Percentiles rank a stretch among this genome's conserved stretches.
Conservation (phyloP, 2,329 filamentous ascomycete species). For the Alternaria alternata region DNA sequence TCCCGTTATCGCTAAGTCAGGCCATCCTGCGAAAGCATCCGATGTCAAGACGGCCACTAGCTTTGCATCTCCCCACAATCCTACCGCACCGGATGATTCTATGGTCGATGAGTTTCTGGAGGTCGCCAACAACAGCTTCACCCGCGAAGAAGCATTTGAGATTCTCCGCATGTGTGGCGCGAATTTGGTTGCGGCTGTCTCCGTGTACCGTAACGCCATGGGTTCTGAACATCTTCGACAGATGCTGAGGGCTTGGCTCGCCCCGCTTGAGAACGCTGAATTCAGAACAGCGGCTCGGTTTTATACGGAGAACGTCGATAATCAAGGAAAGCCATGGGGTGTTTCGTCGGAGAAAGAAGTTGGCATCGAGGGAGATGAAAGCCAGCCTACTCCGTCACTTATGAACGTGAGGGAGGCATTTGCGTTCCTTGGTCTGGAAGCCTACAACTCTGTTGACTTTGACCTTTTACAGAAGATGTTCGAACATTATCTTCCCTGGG, state of each 20-base stretch:
- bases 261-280: not conserved
- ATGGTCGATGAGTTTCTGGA: not conserved
- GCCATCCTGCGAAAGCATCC: not conserved
- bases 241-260: constrained; percentile 1
- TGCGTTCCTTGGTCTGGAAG: not conserved
- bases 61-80: not conserved
- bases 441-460: not conserved
- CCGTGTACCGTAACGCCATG: constrained; percentile 1
- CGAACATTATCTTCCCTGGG: not conserved
- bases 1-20: not conserved
- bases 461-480: not conserved
- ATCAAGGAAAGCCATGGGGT: not conserved
- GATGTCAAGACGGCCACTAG: not conserved
- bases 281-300: not conserved
- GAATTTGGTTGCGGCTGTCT: not conserved
- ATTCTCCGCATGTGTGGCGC: constrained; percentile 5
- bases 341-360: not conserved
- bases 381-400: not conserved
- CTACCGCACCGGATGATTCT: not conserved
- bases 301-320: not conserved
- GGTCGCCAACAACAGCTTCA: not conserved
- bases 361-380: not conserved
- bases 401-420: not conserved
- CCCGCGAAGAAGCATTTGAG: constrained; percentile 1
- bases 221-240: not conserved